Conservation (phyloP, 768 basidiomycete genomes). For the Tremella fuciformis region DNA sequence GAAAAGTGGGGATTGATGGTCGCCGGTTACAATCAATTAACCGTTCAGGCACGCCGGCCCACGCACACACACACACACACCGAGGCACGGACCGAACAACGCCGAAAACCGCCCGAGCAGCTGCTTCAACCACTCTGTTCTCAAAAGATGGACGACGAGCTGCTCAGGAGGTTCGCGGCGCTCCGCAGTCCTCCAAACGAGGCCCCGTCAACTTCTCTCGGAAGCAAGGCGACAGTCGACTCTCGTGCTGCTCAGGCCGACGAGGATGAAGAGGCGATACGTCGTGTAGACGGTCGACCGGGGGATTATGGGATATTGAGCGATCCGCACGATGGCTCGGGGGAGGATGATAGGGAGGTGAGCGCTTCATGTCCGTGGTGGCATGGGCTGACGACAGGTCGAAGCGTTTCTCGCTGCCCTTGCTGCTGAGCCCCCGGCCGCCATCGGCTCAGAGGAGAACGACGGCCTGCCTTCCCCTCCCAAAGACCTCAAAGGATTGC, state of each 20-base stretch:
- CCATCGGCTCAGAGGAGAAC: not conserved
- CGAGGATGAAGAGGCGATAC: slow-evolving; percentile 34
- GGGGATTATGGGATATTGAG: not conserved
- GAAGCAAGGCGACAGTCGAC: not conserved
- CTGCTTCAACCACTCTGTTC: too few species aligned
- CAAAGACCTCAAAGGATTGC: not conserved
- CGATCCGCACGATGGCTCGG: not conserved
- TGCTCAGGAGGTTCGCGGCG: slow-evolving; percentile 30
- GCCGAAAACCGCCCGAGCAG: too few species aligned
- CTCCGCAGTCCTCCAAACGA: slow-evolving; percentile 16
- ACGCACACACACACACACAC: too few species aligned
- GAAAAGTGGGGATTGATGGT: too few species aligned
- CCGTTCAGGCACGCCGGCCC: too few species aligned
- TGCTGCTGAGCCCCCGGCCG: not conserved
- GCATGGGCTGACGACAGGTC: not conserved
- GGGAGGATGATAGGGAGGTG: not conserved
- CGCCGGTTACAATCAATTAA: too few species aligned
- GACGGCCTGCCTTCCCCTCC: not conserved
- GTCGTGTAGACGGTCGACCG: slow-evolving; percentile 25
- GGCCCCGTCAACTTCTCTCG: not conserved
- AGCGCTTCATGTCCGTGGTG: too few species aligned
- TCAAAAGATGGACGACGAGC: slow-evolving; percentile 22
- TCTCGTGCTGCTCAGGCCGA: slow-evolving; percentile 7
- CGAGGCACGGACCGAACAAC: too few species aligned
- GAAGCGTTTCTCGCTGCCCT: not conserved